Evolutionary conservation across 345 rosid genomes (phyloP), one percentile per base, ranked within the genome.

Genomic region (Linum usitatissimum): DNA sequence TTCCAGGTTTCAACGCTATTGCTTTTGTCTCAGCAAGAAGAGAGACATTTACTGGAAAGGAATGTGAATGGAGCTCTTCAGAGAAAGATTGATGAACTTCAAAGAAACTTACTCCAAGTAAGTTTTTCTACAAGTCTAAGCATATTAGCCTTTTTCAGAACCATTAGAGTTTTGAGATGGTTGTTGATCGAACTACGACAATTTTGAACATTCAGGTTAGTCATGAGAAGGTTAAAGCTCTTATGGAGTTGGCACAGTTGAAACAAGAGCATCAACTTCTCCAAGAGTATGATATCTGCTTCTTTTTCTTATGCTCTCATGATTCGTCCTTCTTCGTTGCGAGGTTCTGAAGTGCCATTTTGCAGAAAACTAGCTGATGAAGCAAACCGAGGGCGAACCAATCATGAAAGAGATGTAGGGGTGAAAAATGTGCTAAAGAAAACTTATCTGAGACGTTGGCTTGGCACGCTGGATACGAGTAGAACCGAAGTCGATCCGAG

Each of bases 1-100:
- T 74, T 53, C 60, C 80, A 94, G 99, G 95, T 90, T 69, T 78
- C 83, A 19, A 78, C 95, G 39, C 77, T 94, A 30, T 70, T 94
- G 63, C 95, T 94, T 73, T 66, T 94, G 68, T 90, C 99, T 8
- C 97, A 94, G 76, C 86, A 90, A 75, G 99, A 88, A 70, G 99
- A 90, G 79, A 83, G 97, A 66, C 95, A 90, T 79, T 76, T 90
- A 65, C 78, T 90, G 73, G 96, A 94, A 75, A 86, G 73, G 78
- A 94, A 94, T 78, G 84, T 88, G 66, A 80, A 79, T 67, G 81
- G 73, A 64, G 96, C 87, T 68, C 97, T 94, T 65, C 91, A 78
- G 78, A 81, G 82, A 72, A 94, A 82, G 77, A 70, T 81, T 64
- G 97, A 86, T 61, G 97, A 90, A 79, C 95, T 94, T 67, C 91